Evolutionary conservation across 345 rosid species (phyloP).

Genomic region (Dimocarpus longan): DNA sequence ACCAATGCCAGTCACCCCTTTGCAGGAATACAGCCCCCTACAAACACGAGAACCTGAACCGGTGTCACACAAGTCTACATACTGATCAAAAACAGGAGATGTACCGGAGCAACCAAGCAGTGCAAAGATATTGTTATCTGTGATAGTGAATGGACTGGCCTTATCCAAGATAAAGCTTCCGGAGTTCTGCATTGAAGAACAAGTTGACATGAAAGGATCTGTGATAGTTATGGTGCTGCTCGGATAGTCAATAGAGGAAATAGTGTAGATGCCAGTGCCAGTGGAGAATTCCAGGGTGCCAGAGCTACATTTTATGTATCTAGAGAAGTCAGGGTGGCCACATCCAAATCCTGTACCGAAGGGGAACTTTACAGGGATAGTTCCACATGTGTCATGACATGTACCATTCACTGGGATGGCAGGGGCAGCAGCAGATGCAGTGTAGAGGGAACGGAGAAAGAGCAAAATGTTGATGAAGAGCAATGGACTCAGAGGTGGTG

Average conservation of each 20-base stretch:
- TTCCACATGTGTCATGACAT: constrained; percentile 49
- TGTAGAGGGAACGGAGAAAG: constrained; percentile 20
- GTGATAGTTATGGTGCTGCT: constrained; percentile 38
- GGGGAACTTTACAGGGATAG: constrained; percentile 51
- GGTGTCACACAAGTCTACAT: constrained; percentile 49
- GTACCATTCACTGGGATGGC: constrained; percentile 34
- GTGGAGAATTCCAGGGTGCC: constrained; percentile 57
- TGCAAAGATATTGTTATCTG: constrained; percentile 49
- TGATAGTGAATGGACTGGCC: constrained; percentile 55
- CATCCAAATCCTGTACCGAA: constrained; percentile 60
- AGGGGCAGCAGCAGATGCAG: constrained; percentile 29
- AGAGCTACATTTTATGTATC: constrained; percentile 51
- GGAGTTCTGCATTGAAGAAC: constrained; percentile 64
- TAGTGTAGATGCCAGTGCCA: constrained; percentile 47
- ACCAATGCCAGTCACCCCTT: constrained; percentile 61
- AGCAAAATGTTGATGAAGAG: constrained; percentile 33
- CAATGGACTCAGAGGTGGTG: constrained; percentile 26
- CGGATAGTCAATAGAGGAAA: constrained; percentile 57
- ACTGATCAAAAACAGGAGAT: constrained; percentile 62
- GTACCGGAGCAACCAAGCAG: constrained; percentile 68
- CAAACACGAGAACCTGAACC: constrained; percentile 66
- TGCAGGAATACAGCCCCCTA: constrained; percentile 63
- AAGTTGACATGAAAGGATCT: constrained; percentile 70
- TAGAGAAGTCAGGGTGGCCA: constrained; percentile 55
- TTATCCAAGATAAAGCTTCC: constrained; percentile 63